phyloP scores from a whole-genome alignment of 139 green algal species.

The Haematococcus sp. region DNA sequence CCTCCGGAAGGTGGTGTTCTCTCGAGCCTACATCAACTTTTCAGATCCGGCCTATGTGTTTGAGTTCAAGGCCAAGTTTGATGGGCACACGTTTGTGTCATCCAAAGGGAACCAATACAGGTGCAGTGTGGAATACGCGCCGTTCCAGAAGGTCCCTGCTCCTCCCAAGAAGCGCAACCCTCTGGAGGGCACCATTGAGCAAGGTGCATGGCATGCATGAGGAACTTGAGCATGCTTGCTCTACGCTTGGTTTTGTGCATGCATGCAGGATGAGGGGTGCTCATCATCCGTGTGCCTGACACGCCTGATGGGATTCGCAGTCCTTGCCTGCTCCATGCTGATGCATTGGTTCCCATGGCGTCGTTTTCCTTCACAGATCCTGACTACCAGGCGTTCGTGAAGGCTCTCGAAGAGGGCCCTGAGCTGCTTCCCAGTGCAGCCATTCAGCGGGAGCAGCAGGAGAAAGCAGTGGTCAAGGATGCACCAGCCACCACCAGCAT shows the following conservation, averaged over 20 bases:
- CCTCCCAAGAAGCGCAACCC: constrained; percentile 46
- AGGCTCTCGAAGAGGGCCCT: constrained; percentile 43
- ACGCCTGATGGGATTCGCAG: too few species aligned
- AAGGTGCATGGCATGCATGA: constrained; percentile 36
- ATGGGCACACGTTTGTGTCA: constrained; percentile 66
- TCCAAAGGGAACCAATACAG: constrained; percentile 59
- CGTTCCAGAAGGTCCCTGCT: constrained; percentile 61
- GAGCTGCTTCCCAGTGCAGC: constrained; percentile 40
- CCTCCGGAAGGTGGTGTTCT: constrained; percentile 29
- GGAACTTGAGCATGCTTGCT: too few species aligned
- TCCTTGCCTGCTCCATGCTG: too few species aligned
- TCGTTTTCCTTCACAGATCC: constrained; percentile 43
- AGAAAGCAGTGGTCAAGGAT: background rate
- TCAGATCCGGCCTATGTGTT: constrained; percentile 37
- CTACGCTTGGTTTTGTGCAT: too few species aligned
- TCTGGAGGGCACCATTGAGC: constrained; percentile 66
- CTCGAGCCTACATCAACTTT: constrained; percentile 72
- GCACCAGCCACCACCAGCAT: too few species aligned
- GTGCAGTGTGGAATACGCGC: constrained; percentile 69
- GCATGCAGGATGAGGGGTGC: too few species aligned
- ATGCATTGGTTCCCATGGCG: background rate
- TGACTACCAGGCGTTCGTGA: constrained; percentile 63
- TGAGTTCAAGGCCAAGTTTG: constrained; percentile 62
- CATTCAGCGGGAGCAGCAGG: constrained; percentile 31
- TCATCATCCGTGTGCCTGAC: too few species aligned